Conservation (phyloP, 164 flowering plant species). For the Macadamia tetraphylla region DNA sequence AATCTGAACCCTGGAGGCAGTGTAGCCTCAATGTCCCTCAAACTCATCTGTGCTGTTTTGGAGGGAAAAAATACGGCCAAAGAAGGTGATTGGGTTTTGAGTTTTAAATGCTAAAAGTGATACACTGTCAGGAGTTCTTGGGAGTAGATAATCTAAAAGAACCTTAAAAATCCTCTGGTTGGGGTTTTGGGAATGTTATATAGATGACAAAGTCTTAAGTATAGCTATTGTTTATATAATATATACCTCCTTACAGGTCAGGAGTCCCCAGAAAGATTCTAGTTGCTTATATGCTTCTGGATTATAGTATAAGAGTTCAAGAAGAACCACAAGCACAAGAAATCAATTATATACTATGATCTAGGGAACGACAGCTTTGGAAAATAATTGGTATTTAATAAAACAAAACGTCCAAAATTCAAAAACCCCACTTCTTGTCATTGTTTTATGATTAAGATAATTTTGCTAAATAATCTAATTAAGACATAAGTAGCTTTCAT, state of each 20-base stretch:
- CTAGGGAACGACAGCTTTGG: too few relatives aligned
- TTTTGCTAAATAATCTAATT: neutral
- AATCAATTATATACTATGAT: conserved; percentile 8
- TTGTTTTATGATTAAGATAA: neutral
- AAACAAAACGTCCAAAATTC: neutral
- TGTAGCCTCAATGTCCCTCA: conserved; percentile 66
- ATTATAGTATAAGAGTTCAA: conserved; percentile 21
- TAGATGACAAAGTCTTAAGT: neutral
- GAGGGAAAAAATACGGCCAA: neutral
- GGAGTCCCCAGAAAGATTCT: conserved; percentile 1
- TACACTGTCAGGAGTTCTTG: neutral
- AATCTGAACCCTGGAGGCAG: conserved; percentile 87
- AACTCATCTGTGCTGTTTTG: conserved; percentile 38
- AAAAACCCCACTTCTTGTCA: too few relatives aligned
- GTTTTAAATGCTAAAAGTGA: neutral
- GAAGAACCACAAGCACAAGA: conserved; percentile 44
- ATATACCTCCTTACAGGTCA: conserved; percentile 1
- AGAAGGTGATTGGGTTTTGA: neutral
- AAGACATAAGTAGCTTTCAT: neutral
- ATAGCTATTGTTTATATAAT: neutral
- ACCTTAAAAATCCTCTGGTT: neutral
- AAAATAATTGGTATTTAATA: neutral
- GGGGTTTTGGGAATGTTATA: neutral
- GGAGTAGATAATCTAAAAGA: neutral
- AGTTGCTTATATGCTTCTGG: conserved; percentile 3